Percentiles rank a stretch among this genome's conserved stretches.
phyloP scores from a whole-genome alignment of 140 eudicot genomes.

The Bidens hawaiensis region DNA sequence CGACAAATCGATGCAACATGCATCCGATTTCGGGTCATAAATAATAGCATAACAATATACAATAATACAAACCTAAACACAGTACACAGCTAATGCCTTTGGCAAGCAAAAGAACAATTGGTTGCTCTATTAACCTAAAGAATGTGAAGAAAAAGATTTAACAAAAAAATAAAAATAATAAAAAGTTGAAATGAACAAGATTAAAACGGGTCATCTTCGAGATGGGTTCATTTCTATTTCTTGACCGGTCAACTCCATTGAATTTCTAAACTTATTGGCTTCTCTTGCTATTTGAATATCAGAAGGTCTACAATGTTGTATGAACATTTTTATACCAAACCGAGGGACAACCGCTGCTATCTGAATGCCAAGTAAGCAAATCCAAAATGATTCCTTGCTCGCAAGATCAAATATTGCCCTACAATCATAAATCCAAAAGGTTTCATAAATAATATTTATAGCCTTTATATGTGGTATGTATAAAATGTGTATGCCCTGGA shows the following conservation, averaged over 20 bases:
- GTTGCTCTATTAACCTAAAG: slow-evolving; percentile 39
- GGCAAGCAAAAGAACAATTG: slow-evolving; percentile 26
- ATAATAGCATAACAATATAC: slow-evolving; percentile 30
- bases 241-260: slow-evolving; percentile 32
- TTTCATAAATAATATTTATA: slow-evolving; percentile 2
- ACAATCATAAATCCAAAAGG: slow-evolving; percentile 17
- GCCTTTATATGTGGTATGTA: background rate
- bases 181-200: slow-evolving; percentile 13
- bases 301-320: slow-evolving; percentile 53
- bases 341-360: slow-evolving; percentile 76
- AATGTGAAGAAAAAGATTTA: slow-evolving; percentile 20
- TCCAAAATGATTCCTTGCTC: slow-evolving; percentile 61
- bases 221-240: slow-evolving; percentile 72
- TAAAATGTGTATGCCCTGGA: background rate
- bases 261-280: slow-evolving; percentile 69
- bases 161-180: no score
- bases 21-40: slow-evolving; percentile 24
- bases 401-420: slow-evolving; percentile 82
- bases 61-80: slow-evolving; percentile 28
- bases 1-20: slow-evolving; percentile 19
- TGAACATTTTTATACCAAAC: slow-evolving; percentile 54
- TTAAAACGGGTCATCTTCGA: slow-evolving; percentile 28
- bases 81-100: slow-evolving; percentile 32
- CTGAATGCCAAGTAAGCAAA: slow-evolving; percentile 58
- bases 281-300: slow-evolving; percentile 92